Evolutionary conservation across 768 basidiomycete species (phyloP).

Genomic region (Collybiopsis confluens): DNA sequence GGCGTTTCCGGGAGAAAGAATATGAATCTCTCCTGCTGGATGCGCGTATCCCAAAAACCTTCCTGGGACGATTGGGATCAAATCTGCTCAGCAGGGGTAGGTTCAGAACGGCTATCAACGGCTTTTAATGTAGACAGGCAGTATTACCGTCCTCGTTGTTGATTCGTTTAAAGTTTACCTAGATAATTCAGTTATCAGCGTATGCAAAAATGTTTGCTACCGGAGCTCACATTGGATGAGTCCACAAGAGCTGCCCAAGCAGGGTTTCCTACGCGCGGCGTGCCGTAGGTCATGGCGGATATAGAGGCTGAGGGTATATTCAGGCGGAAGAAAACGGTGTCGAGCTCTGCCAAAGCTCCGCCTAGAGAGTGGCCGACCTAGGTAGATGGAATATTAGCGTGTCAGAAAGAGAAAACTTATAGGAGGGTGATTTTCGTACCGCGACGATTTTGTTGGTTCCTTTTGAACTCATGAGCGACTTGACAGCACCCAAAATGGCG

Average conservation of each 20-base stretch:
- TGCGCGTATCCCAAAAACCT: conserved; percentile 22
- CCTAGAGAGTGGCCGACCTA: conserved; percentile 31
- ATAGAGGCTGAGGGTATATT: conserved; percentile 24
- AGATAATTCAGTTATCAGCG: conserved; percentile 34
- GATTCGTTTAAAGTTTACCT: conserved; percentile 35
- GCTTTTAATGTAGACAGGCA: conserved; percentile 3
- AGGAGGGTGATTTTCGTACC: too few species aligned
- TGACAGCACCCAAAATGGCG: conserved; percentile 28
- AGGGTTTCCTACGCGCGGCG: background rate
- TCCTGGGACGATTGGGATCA: conserved; percentile 22
- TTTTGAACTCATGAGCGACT: conserved; percentile 22
- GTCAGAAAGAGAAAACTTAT: background rate
- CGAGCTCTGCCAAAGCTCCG: conserved; percentile 29
- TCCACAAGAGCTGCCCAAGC: background rate
- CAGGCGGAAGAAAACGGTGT: conserved; percentile 26
- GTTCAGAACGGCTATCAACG: conserved; percentile 5
- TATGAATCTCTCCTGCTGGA: conserved; percentile 25
- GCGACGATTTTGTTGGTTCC: conserved; percentile 28
- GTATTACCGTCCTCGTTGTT: conserved; percentile 30
- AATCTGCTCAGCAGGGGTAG: conserved; percentile 17
- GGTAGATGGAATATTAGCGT: too few species aligned
- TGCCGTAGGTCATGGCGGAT: conserved; percentile 2
- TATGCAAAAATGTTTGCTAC: conserved; percentile 39
- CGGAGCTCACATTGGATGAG: background rate
- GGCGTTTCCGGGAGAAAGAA: conserved; percentile 33